Evolutionary conservation across 2,329 filamentous ascomycete species (phyloP), one percentile per base, ranked within the genome.

Genomic region (Microdochium bolleyi): DNA sequence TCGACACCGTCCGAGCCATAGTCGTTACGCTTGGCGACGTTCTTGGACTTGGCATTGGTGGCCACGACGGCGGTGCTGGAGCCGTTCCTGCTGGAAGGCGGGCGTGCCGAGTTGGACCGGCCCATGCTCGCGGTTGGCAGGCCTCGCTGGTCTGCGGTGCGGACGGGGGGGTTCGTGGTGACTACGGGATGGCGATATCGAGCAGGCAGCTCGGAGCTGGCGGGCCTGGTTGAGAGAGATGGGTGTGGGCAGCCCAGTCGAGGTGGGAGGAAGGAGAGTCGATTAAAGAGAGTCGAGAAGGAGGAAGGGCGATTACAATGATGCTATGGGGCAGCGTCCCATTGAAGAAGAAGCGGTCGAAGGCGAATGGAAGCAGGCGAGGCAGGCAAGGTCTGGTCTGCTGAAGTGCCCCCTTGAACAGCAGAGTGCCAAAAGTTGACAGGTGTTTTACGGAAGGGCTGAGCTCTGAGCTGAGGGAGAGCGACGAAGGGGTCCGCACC

Each of bases 1-100:
- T 82, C 79, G 52, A 97, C 88, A 50, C 88, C 88, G 50, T 89
- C 83, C 2, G 88, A 91, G 53, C 84, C 80, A 73, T 89, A 92
- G 63, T 86, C 83, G 56, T 67, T 65, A 24, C 48, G 22, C 60
- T 66, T 66, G 54, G 64, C 56, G 53, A 65, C 64, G 48, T 60
- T 55, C 53, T 64, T 66, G 46, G 59, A 49, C 53, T 64, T 64
- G n/a, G 61, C 54, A 44, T 57, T 51, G 34, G 58, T 61, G 57
- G 68, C 59, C 9, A 57, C 34, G 38, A 53, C 58, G 55, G 56
- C 58, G 58, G 64, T 65, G 52, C 52, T 64, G 55, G 41, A 21
- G 41, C 41, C 41, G 41, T 46, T 46, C 19, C 41, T 46, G 21
- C 41, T 46, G 21, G 65, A 60, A 51, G 69, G 63, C 62, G 72